Evolutionary conservation across 106 monocot genomes (phyloP).

Genomic region (Acanthochlamys bracteata): DNA sequence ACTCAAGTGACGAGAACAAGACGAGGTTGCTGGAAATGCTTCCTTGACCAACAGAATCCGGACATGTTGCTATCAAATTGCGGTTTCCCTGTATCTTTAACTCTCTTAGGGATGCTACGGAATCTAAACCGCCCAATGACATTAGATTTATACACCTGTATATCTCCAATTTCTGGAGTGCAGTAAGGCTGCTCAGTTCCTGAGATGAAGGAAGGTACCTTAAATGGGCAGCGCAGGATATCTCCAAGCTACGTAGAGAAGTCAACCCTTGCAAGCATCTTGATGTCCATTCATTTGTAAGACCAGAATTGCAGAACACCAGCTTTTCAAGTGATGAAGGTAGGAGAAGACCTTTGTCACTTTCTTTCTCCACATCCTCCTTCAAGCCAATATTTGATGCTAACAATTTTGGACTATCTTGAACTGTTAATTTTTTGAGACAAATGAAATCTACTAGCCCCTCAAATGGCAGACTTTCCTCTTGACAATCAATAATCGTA

Average conservation of each 20-base stretch:
- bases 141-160: not conserved
- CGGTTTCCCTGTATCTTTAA: too few species aligned
- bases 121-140: slow-evolving; percentile 3
- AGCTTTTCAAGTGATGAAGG: slow-evolving; percentile 7
- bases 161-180: not conserved
- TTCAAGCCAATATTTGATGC: not conserved
- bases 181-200: not conserved
- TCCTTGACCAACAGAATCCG: too few species aligned
- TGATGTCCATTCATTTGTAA: not conserved
- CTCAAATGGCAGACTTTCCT: not conserved
- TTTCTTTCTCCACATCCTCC: not conserved
- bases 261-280: not conserved
- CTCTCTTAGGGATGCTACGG: not conserved
- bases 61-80: too few species aligned
- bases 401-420: slow-evolving; percentile 1
- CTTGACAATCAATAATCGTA: not conserved
- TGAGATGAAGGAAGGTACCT: slow-evolving; percentile 1
- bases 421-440: not conserved
- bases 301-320: not conserved
- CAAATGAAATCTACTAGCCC: not conserved
- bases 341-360: not conserved
- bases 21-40: not conserved
- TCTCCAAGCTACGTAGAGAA: slow-evolving; percentile 2
- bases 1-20: slow-evolving; percentile 7
- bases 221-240: not conserved